phyloP scores from a whole-genome alignment of 805 yeast species.

The Sugiyamaella valdiviana region DNA sequence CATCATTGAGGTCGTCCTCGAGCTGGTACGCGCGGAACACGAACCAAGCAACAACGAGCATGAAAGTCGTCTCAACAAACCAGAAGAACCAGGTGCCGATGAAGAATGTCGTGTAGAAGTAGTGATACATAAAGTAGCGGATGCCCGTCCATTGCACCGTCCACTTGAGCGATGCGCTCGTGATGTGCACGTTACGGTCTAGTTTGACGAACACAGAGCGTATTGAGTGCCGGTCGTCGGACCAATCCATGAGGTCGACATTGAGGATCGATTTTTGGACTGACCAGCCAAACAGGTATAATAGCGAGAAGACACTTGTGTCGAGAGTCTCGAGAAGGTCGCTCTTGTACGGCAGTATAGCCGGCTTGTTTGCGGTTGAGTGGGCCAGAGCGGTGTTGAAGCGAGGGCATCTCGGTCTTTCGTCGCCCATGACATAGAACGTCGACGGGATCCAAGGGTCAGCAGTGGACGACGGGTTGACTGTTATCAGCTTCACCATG shows the following conservation, averaged over 20 bases:
- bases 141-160: slow-evolving; percentile 29
- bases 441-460: no score
- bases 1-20: neutral
- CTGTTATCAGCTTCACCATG: slow-evolving; percentile 23
- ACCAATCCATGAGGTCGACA: slow-evolving; percentile 22
- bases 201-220: slow-evolving; percentile 21
- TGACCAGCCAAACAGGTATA: slow-evolving; percentile 25
- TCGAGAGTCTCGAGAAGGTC: slow-evolving; percentile 25
- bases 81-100: slow-evolving; percentile 26
- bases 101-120: slow-evolving; percentile 20
- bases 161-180: slow-evolving; percentile 22
- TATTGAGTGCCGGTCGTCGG: slow-evolving; percentile 5
- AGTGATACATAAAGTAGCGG: slow-evolving; percentile 28
- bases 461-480: no score
- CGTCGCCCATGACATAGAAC: no score
- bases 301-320: slow-evolving; percentile 26
- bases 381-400: no score
- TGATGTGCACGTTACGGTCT: slow-evolving; percentile 24
- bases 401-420: no score
- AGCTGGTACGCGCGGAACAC: slow-evolving; percentile 1
- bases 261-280: slow-evolving; percentile 23
- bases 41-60: slow-evolving; percentile 15
- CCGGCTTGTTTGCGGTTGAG: slow-evolving; percentile 28
- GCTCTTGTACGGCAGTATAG: slow-evolving; percentile 29
- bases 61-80: slow-evolving; percentile 22